Base-by-base conservation (phyloP, 257 asterid species). In the Craterostigma plantagineum region DNA sequence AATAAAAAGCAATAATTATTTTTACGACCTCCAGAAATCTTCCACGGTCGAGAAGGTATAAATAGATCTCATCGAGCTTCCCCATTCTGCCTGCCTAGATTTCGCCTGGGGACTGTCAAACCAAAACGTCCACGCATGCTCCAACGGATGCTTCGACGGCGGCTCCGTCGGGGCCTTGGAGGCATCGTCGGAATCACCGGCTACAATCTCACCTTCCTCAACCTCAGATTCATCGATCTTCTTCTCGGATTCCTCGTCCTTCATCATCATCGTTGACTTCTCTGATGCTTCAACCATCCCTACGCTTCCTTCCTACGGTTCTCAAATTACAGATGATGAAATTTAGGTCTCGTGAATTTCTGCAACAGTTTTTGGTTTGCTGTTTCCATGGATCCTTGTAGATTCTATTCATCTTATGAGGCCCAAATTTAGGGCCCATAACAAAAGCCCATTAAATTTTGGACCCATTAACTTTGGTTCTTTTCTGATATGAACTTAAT, bases 51-150 rank as follows among this genome's bases (percentile, higher is more conserved):
- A 50, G 66, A 72, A 59, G 48, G 80, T 68, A 50, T 55, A 57
- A 40, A 72, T 62, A 40, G 70, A 57, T 42, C 80, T 63, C 52
- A 71, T 68, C 10, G 72, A 61, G 59, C 63, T 71, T 14, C 80
- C 73, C 80, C 80, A 72, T 0, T 59, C 45, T 14, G 34, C 59
- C 52, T 56, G 70, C 35, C 42, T 72, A 13, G 63, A 42, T 43
- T 56, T 72, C 5, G 62, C 64, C 0, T 61, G 40, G 33, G 73
- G 80, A 50, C 50, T 68, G 14, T 72, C 80, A 15, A 68, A 68
- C 80, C 80, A 72, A 64, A 72, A 72, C 0, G 80, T 72, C 80
- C 80, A 72, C 0, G 80, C 55, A 44, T 68, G 55, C 65, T 72
- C 73, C 55, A 72, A 48, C 0, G 70, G 76, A 58, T 72, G 80